phyloP scores from a whole-genome alignment of 1,284 basidiomycete species.

The Xanthoconium separans region DNA sequence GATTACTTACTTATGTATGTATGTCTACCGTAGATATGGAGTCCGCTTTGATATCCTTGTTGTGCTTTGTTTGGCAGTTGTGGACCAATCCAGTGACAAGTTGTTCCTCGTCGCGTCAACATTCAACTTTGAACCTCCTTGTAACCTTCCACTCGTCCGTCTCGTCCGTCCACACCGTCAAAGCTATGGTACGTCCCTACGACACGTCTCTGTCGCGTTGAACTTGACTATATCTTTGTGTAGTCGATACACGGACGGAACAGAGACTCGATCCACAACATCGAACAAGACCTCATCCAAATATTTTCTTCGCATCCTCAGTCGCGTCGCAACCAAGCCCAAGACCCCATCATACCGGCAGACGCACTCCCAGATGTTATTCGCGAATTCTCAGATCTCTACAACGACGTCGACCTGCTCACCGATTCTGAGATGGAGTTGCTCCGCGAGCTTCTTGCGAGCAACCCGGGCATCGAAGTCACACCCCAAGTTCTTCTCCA shows the following conservation, averaged over 20 bases:
- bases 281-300: conserved; percentile 62
- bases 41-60: neutral
- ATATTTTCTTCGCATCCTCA: conserved; percentile 65
- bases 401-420: conserved; percentile 58
- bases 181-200: conserved; percentile 26
- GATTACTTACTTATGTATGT: neutral
- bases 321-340: conserved; percentile 51
- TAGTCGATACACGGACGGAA: conserved; percentile 47
- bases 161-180: conserved; percentile 8
- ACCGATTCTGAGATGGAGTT: conserved; percentile 54
- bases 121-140: conserved; percentile 1
- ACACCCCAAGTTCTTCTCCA: conserved; percentile 64
- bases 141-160: conserved; percentile 9
- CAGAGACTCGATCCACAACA: conserved; percentile 64
- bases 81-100: conserved; percentile 2
- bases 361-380: conserved; percentile 68
- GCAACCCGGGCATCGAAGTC: conserved; percentile 63
- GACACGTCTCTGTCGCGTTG: conserved; percentile 9
- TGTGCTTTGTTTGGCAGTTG: conserved; percentile 25
- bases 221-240: conserved; percentile 1
- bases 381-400: conserved; percentile 54
- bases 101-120: neutral
- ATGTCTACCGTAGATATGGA: neutral
- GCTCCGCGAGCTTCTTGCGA: conserved; percentile 53
- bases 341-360: conserved; percentile 62